Conservation (phyloP, 345 rosid genomes). For the Psidium friedrichsthalianum region DNA sequence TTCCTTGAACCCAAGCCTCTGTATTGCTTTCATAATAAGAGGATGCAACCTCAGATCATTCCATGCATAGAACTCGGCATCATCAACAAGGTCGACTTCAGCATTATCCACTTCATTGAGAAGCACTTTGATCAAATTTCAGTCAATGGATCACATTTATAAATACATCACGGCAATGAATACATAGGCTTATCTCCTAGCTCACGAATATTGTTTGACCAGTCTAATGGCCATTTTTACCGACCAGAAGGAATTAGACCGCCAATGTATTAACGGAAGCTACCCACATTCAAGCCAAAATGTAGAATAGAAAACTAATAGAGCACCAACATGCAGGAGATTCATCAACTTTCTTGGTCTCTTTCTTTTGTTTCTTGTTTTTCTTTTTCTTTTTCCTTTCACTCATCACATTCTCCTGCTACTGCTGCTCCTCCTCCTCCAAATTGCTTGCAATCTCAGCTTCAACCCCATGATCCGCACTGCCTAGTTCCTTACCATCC, state of each 20-base stretch:
- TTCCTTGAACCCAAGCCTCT: slow-evolving; percentile 69
- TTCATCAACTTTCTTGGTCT: slow-evolving; percentile 23
- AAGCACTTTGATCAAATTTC: background rate
- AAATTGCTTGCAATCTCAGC: slow-evolving; percentile 6
- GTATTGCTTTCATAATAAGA: slow-evolving; percentile 60
- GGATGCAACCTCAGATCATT: slow-evolving; percentile 80
- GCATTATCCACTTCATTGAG: slow-evolving; percentile 16
- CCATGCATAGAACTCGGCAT: slow-evolving; percentile 65
- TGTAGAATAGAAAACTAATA: background rate
- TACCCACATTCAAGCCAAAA: background rate
- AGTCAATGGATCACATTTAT: background rate
- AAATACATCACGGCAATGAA: background rate
- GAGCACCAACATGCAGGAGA: slow-evolving; percentile 36
- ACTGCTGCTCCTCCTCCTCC: background rate
- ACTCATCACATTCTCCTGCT: background rate
- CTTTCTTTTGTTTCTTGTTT: slow-evolving; percentile 34
- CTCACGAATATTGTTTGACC: background rate
- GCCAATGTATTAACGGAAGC: background rate
- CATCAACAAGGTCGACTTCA: slow-evolving; percentile 38
- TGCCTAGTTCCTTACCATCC: slow-evolving; percentile 17
- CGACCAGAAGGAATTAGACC: background rate
- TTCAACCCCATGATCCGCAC: slow-evolving; percentile 11
- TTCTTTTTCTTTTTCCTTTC: slow-evolving; percentile 19
- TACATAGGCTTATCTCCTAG: background rate
- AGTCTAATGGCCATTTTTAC: background rate